Base-by-base conservation (phyloP, 768 basidiomycete species). In the Collybia nuda region DNA sequence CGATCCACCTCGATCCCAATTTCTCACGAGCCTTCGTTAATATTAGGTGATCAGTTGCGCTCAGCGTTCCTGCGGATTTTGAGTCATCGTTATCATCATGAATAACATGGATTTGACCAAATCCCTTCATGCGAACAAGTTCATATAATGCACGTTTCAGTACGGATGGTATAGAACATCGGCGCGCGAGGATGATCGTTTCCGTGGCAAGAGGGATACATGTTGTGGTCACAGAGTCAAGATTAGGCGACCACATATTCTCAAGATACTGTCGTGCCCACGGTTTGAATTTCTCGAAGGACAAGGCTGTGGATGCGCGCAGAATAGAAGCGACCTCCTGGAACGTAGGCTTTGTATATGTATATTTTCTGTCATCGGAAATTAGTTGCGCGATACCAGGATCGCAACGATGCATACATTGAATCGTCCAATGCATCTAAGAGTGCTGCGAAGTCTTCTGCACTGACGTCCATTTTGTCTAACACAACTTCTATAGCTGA, bases 121-220 rank as follows among this genome's bases (percentile, higher is more conserved):
- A 67, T 12, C 51, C 59, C 7, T 58, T 44, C 11, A 53, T 54
- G 24, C 72, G 61, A 4, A 72, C 56, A 29, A 75, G 62, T 54
- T 75, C 73, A 56, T 73, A 75, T 51, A 68, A 64, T 4, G 73
- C 66, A 42, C 67, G 61, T 41, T 72, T 72, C 15, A 67, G 63
- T 5, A 73, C 57, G 5, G 42, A 22, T 21, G 61, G 62, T 17
- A 70, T 53, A 28, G 58, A 62, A 52, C 56, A 68, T 11, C 53
- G 18, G 15, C 65, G 65, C 11, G 69, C 70, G 41, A 76, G 60
- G 38, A 58, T 47, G 28, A 74, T 56, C 11, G 61, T 68, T 44
- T 66, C 65, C 1, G 60, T 60, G 1, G 71, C 72, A 39, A 61
- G 50, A 0, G 59, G 52, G 38, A 62, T 35, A 7, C 42, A 49